These are phyloP conservation scores for Aspergillus wentii DNA, from an alignment of 495 filamentous ascomycete species.

Conservation along the genomic window DNA sequence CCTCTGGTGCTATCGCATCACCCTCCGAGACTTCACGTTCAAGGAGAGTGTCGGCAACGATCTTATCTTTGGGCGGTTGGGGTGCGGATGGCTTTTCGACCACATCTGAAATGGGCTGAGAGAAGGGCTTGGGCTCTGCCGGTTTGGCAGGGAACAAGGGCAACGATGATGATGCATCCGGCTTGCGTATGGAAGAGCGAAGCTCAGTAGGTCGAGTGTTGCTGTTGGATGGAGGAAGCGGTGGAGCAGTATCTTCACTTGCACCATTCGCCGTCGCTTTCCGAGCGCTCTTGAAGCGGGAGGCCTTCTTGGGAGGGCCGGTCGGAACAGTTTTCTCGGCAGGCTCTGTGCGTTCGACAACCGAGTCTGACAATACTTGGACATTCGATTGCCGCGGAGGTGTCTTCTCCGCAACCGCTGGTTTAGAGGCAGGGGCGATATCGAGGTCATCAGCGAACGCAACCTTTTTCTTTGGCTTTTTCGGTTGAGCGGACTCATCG, in stretches of 20 bases:
- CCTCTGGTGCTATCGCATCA: conserved; percentile 39
- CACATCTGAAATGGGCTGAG: conserved; percentile 36
- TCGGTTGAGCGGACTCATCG: conserved; percentile 10
- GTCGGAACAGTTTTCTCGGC: conserved; percentile 9
- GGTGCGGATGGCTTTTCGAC: conserved; percentile 28
- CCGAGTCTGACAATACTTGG: conserved; percentile 32
- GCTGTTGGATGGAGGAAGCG: conserved; percentile 4
- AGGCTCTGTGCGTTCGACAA: conserved; percentile 42
- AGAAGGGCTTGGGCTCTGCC: conserved; percentile 41
- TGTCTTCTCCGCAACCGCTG: conserved; percentile 20
- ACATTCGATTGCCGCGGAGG: conserved; percentile 30
- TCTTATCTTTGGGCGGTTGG: conserved; percentile 51
- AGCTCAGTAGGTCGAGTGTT: conserved; percentile 11
- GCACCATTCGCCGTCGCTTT: conserved; percentile 6
- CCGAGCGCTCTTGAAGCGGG: conserved; percentile 39
- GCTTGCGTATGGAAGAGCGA: conserved; percentile 8
- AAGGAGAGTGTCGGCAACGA: conserved; percentile 53
- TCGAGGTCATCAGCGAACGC: conserved; percentile 78
- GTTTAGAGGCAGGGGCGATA: conserved; percentile 49
- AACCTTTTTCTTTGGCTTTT: conserved; percentile 60
- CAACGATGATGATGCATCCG: conserved; percentile 14
- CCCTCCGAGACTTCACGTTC: conserved; percentile 48
- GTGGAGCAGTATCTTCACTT: conserved; percentile 4
- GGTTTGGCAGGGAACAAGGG: conserved; percentile 39
- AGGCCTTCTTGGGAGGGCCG: conserved; percentile 34